A percentile compares a stretch with the other conserved stretches of the same genome.
Evolutionary conservation across 768 basidiomycete species (phyloP).

Genomic region (Boletus rex-veris): DNA sequence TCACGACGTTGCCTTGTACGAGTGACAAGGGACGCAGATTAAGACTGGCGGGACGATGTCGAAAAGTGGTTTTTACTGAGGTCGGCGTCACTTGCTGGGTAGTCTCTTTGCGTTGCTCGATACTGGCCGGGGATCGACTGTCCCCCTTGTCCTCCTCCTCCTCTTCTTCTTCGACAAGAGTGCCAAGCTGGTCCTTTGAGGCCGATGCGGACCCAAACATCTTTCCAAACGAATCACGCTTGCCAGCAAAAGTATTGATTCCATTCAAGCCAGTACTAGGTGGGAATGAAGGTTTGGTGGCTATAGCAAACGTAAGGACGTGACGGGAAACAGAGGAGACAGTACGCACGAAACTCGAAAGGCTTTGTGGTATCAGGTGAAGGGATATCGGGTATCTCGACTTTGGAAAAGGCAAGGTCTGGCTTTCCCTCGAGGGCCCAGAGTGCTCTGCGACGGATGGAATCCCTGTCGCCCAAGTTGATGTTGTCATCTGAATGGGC

Average conservation of each 20-base stretch:
- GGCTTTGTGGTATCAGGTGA: constrained; percentile 55
- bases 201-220: constrained; percentile 56
- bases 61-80: constrained; percentile 40
- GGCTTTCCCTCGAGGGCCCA: constrained; percentile 86
- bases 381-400: constrained; percentile 79
- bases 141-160: constrained; percentile 78
- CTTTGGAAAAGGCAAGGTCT: constrained; percentile 64
- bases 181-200: constrained; percentile 74
- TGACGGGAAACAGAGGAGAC: neutral
- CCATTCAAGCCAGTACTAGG: constrained; percentile 40
- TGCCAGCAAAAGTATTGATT: constrained; percentile 46
- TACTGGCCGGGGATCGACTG: constrained; percentile 7
- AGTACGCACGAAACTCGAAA: constrained; percentile 64
- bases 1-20: constrained; percentile 48
- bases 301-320: constrained; percentile 31
- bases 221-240: constrained; percentile 81
- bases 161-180: constrained; percentile 83
- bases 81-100: constrained; percentile 27
- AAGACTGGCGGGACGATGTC: constrained; percentile 63
- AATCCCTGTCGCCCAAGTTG: constrained; percentile 69
- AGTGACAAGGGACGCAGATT: constrained; percentile 72
- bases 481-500: constrained; percentile 64
- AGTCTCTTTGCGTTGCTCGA: constrained; percentile 9
- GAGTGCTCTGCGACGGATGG: constrained; percentile 76
- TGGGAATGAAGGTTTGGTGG: constrained; percentile 58